Base-by-base conservation (phyloP, 2,329 filamentous ascomycete species). In the Lecanosticta acicola region DNA sequence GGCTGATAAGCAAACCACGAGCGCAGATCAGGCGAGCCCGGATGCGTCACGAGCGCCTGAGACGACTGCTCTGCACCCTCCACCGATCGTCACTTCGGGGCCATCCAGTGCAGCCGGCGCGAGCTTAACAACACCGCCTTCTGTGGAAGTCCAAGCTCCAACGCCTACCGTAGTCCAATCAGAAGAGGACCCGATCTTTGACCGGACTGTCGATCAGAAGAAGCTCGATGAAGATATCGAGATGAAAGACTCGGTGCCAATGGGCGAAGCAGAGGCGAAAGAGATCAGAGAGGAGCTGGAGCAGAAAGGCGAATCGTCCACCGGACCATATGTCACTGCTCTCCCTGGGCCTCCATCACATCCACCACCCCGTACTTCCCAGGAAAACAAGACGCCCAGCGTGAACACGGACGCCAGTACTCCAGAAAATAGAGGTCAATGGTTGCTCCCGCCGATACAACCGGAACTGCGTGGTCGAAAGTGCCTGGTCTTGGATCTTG, bases 401-500 rank as follows among this genome's bases (percentile, higher is more conserved):
- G 4, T 11, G 35, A 9, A 37, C 35, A 4, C 18, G 11, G 18
- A 16, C 11, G 24, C 24, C 24, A 29, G 24, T 11, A 63, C 66
- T 8, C 67, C 70, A 11, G 67, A 70, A 37, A 66, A 77, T 59
- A 70, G 74, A 40, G 80, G 79, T 55, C 82, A 83, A 60, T 87
- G 79, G 70, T 74, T 98, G 29, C 72, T 98, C 44, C 89, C 89
- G n/a, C 83, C 90, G 1, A 79, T 91, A 55, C 76, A 82, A 33
- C 83, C 87, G 19, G 83, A 87, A 58, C 81, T 93, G 59, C 82
- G 85, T 67, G 88, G 89, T 20, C 84, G 87, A 63, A 98, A 98
- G 68, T 98, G 93, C 60, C 73, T 98, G 33, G 91, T 98, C 14
- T 77, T 98, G 37, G 93, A 98, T 71, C 73, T 98, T 50, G 93